Evolutionary conservation across 2,329 filamentous ascomycete genomes (phyloP).

Genomic region (Aspergillus sp.): DNA sequence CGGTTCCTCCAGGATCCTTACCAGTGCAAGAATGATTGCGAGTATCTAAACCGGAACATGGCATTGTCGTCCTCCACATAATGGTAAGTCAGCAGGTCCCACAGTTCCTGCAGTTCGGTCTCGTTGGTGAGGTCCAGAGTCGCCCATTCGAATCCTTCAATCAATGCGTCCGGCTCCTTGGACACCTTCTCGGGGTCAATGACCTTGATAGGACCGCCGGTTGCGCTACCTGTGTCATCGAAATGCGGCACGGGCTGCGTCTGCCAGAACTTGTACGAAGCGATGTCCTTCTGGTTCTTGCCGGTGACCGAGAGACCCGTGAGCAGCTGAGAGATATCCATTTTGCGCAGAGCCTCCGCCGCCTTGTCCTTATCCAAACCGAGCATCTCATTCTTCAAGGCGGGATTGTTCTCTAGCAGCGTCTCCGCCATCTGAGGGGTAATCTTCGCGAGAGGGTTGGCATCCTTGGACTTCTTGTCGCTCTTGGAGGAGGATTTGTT

Average conservation of each 20-base stretch:
- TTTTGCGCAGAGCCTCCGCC: conserved; percentile 50
- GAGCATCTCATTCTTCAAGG: conserved; percentile 72
- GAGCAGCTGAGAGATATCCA: conserved; percentile 49
- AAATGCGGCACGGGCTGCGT: conserved; percentile 94
- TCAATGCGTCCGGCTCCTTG: conserved; percentile 71
- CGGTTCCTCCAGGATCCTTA: conserved; percentile 35
- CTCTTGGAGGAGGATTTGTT: not conserved
- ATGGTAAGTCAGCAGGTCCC: conserved; percentile 85
- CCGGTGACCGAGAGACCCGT: conserved; percentile 66
- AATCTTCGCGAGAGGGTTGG: conserved; percentile 29
- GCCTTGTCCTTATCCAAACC: conserved; percentile 64
- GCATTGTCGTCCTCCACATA: conserved; percentile 97
- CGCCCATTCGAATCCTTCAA: conserved; percentile 91
- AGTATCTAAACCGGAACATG: conserved; percentile 98
- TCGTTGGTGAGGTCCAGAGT: conserved; percentile 81
- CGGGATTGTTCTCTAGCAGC: conserved; percentile 53
- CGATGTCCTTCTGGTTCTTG: conserved; percentile 95
- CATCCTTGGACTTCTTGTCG: conserved; percentile 26
- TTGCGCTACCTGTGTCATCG: conserved; percentile 51
- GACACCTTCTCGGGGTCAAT: conserved; percentile 77
- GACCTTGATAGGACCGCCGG: conserved; percentile 80
- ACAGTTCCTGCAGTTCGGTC: conserved; percentile 80
- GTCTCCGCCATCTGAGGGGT: conserved; percentile 38
- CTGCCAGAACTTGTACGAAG: conserved; percentile 96
- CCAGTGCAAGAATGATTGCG: conserved; percentile 84